Conservation (phyloP, 2,329 filamentous ascomycete genomes). For the Colletotrichum phormii region DNA sequence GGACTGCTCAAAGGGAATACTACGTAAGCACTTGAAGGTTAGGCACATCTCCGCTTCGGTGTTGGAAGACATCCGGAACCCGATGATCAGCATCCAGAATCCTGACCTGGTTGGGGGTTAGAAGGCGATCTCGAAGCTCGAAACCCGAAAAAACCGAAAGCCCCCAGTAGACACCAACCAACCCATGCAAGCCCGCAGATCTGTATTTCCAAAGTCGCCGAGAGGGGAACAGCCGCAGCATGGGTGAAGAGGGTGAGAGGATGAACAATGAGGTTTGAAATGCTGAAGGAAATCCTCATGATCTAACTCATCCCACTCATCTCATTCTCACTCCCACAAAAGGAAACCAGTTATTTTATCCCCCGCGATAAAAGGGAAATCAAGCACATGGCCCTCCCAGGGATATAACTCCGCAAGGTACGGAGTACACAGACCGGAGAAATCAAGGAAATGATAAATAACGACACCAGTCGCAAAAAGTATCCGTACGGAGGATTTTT, state of each 20-base stretch:
- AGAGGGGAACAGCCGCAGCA: too few species aligned
- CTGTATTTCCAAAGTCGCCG: conserved; percentile 5
- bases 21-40: not conserved
- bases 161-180: not conserved
- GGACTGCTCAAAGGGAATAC: not conserved
- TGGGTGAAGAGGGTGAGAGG: not conserved
- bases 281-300: not conserved
- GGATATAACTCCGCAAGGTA: not conserved
- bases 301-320: not conserved
- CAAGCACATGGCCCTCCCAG: not conserved
- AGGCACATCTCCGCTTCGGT: not conserved
- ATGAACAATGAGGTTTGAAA: not conserved
- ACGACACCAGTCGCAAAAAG: not conserved
- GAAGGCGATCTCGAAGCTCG: too few species aligned
- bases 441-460: not conserved
- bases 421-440: not conserved
- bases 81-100: not conserved
- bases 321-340: not conserved
- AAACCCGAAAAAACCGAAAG: not conserved
- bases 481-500: not conserved
- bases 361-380: not conserved
- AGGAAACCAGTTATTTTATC: not conserved
- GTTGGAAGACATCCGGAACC: not conserved
- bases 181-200: not conserved
- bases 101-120: not conserved